Base-by-base conservation (phyloP, 2,329 filamentous ascomycete genomes). In the Phaeosphaeria sp. region DNA sequence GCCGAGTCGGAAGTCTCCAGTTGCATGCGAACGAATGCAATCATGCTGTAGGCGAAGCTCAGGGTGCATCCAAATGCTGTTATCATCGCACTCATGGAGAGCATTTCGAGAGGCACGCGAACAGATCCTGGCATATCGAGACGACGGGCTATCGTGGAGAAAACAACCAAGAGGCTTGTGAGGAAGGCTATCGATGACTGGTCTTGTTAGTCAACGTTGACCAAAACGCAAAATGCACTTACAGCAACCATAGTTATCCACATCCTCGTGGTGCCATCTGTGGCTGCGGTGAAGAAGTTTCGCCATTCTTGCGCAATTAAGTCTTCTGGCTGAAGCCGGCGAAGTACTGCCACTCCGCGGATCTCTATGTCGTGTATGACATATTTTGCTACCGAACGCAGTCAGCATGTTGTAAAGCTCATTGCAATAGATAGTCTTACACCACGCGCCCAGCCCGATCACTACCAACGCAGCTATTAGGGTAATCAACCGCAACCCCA, bases 231-330 rank as follows among this genome's bases (percentile, higher is more conserved):
- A n/a, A 3, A 21, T n/a, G 13, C 25, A 68, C 68, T 22, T 66
- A 73, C 71, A 11, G 59, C 56, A 39, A 57, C 67, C 27, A 73
- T 67, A 9, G 70, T 63, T 36, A 72, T 56, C 66, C 66, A 73
- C 20, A 71, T 63, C 15, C 59, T 58, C n/a, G 62, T 54, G 20
- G 60, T 54, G 13, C 64, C 63, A 11, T 50, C 36, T 9, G 62
- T 44, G 3, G 62, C 62, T 1, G 52, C 52, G 9, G 18, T 39
- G 51, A 71, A 67, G 59, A 69, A 72, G 2, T 49, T 41, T 39
- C 47, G 54, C 71, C 70, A 74, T 49, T 55, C 47, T 11, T 62
- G 52, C n/a, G 59, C 56, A 25, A 51, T 53, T 5, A 47, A 43
- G 46, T 61, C 48, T 4, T 65, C 50, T 17, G 64, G 51, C 11